A percentile compares a stretch with the other conserved stretches of the same genome.
These are phyloP conservation scores for Parastagonospora avenae DNA, from an alignment of 2,329 filamentous ascomycete genomes.

Conservation along the genomic window DNA sequence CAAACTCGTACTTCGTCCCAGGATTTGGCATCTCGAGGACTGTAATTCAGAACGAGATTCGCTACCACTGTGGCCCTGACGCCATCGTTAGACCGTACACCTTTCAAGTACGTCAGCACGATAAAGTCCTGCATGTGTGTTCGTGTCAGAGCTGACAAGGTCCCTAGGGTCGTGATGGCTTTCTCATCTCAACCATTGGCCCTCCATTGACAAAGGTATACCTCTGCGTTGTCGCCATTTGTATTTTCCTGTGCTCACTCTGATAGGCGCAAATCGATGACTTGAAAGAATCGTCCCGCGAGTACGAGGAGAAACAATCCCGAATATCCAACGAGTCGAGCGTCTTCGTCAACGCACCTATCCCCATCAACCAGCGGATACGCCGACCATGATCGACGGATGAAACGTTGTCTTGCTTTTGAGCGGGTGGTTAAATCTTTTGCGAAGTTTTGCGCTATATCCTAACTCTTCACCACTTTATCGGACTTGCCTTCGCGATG, in stretches of 20 bases:
- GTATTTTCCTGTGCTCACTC: slow-evolving; percentile 13
- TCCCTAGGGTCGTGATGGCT: slow-evolving; percentile 48
- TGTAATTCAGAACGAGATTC: slow-evolving; percentile 52
- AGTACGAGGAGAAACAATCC: slow-evolving; percentile 51
- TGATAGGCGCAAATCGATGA: slow-evolving; percentile 50
- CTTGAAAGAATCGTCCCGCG: slow-evolving; percentile 46
- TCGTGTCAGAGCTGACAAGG: slow-evolving; percentile 19
- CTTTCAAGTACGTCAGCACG: slow-evolving; percentile 41
- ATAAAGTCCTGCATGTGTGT: neutral
- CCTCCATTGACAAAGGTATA: slow-evolving; percentile 50
- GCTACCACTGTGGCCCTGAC: slow-evolving; percentile 50
- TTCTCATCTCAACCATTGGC: slow-evolving; percentile 48
- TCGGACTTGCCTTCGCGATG: too few relatives aligned
- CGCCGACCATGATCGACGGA: slow-evolving; percentile 27
- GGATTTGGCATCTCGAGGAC: slow-evolving; percentile 50
- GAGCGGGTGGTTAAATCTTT: neutral
- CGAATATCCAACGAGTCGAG: slow-evolving; percentile 41
- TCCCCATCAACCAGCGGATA: slow-evolving; percentile 42
- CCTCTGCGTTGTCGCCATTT: neutral
- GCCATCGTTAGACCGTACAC: slow-evolving; percentile 50
- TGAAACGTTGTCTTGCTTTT: neutral
- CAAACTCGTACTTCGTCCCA: slow-evolving; percentile 50
- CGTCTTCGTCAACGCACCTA: slow-evolving; percentile 48
- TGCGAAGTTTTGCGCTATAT: slow-evolving; percentile 4
- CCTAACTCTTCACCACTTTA: neutral